Evolutionary conservation across 139 green algal species (phyloP).

Genomic region (Micromonas pusilla): DNA sequence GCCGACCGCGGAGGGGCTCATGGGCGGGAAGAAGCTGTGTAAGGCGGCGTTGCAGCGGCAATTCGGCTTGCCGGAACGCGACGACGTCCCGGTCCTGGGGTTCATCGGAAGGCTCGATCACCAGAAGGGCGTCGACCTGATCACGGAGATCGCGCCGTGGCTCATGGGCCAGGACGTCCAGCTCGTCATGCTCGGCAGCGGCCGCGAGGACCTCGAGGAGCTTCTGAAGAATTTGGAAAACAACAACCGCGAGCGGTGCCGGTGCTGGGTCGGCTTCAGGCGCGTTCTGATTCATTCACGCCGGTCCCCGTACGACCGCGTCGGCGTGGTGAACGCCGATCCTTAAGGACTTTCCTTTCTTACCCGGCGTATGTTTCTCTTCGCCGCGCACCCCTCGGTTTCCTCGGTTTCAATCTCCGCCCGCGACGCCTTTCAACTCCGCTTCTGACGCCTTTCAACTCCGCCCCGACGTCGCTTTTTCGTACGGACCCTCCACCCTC

Average conservation of each 20-base stretch:
- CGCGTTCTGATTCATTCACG: no score
- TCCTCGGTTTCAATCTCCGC: no score
- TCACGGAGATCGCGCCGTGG: constrained; percentile 56
- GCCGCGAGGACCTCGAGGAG: constrained; percentile 79
- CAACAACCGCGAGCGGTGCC: constrained; percentile 18
- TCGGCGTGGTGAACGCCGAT: no score
- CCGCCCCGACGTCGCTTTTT: no score
- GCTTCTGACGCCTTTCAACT: no score
- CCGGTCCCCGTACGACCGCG: no score
- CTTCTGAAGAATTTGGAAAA: constrained; percentile 27
- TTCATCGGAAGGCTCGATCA: constrained; percentile 55
- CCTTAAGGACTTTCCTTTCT: no score
- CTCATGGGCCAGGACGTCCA: constrained; percentile 56
- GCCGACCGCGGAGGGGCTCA: constrained; percentile 41
- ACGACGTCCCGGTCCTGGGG: constrained; percentile 54
- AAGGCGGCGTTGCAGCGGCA: constrained; percentile 69
- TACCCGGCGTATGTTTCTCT: no score
- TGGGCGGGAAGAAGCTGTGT: constrained; percentile 70
- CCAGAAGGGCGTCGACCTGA: constrained; percentile 98
- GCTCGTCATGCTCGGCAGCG: constrained; percentile 89
- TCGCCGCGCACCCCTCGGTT: no score
- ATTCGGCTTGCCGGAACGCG: constrained; percentile 81
- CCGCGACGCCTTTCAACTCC: no score
- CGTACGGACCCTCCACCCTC: no score
- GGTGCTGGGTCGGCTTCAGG: constrained; percentile 71